Conservation (phyloP, 1,284 basidiomycete species). For the Bondarzewia mesenterica region DNA sequence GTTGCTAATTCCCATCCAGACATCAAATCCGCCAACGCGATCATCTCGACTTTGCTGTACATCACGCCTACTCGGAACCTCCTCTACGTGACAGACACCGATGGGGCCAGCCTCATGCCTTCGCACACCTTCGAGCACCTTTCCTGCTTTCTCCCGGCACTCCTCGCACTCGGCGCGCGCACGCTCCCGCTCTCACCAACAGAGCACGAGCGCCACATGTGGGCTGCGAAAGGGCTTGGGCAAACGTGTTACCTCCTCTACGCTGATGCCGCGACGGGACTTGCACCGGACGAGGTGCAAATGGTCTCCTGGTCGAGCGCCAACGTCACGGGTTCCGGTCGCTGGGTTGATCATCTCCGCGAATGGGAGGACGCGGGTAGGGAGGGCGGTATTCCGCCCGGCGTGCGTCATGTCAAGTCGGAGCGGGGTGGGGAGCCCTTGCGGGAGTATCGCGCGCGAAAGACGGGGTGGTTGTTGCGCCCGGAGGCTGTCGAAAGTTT, state of each 20-base stretch:
- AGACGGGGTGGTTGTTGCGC: slow-evolving; percentile 42
- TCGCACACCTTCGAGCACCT: slow-evolving; percentile 64
- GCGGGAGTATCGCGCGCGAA: slow-evolving; percentile 33
- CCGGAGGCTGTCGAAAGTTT: slow-evolving; percentile 60
- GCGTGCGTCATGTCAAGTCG: slow-evolving; percentile 23
- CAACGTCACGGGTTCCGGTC: slow-evolving; percentile 13
- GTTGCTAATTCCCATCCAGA: slow-evolving; percentile 31
- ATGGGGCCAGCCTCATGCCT: slow-evolving; percentile 20
- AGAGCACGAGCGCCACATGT: slow-evolving; percentile 41
- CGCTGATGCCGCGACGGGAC: slow-evolving; percentile 49
- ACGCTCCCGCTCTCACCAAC: slow-evolving; percentile 38
- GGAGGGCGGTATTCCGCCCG: slow-evolving; percentile 40
- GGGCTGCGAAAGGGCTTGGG: slow-evolving; percentile 63
- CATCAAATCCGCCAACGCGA: slow-evolving; percentile 48
- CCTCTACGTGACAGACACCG: slow-evolving; percentile 61
- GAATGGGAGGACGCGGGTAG: slow-evolving; percentile 33
- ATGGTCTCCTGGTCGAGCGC: neutral
- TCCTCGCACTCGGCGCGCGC: slow-evolving; percentile 66
- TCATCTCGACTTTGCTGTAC: slow-evolving; percentile 59
- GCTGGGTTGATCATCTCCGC: slow-evolving; percentile 47
- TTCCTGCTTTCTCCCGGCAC: slow-evolving; percentile 71
- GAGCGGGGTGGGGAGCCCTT: slow-evolving; percentile 19
- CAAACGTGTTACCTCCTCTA: slow-evolving; percentile 62
- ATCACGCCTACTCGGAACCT: slow-evolving; percentile 56
- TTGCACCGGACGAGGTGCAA: slow-evolving; percentile 51